These are phyloP conservation scores for Aspergillus sp. DNA, from an alignment of 2,329 filamentous ascomycete genomes.

Conservation along the genomic window DNA sequence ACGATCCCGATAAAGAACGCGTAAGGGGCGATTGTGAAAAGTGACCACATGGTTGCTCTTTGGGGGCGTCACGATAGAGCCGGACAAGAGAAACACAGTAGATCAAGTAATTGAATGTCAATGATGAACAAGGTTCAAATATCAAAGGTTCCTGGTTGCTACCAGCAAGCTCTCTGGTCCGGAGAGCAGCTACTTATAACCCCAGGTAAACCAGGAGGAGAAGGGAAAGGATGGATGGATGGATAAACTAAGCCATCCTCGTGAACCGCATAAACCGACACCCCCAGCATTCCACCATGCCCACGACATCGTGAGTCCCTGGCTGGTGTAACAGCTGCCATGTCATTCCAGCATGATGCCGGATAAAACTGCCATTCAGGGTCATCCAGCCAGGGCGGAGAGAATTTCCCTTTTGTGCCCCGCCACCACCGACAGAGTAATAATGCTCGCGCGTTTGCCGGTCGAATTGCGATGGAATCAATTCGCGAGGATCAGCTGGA, in stretches of 20 bases:
- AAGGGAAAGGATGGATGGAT: not conserved
- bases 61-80: not conserved
- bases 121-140: not conserved
- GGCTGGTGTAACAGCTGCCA: not conserved
- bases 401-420: slow-evolving; percentile 19
- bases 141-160: not conserved
- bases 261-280: slow-evolving; percentile 1
- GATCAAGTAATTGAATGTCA: not conserved
- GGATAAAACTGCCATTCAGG: slow-evolving; percentile 15
- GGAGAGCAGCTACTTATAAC: slow-evolving; percentile 1
- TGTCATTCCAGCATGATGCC: not conserved
- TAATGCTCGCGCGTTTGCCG: not conserved
- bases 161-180: not conserved
- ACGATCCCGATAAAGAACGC: slow-evolving; percentile 25
- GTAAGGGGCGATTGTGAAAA: slow-evolving; percentile 26
- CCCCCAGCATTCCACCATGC: not conserved
- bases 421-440: not conserved
- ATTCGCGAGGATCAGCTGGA: not conserved
- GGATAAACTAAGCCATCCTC: not conserved
- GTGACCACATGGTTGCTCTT: slow-evolving; percentile 22
- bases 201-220: not conserved
- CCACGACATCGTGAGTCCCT: slow-evolving; percentile 5
- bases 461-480: not conserved
- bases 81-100: not conserved
- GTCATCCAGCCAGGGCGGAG: slow-evolving; percentile 14